Evolutionary conservation across 1,284 basidiomycete genomes (phyloP).

Genomic region (Cryptococcus sp.): DNA sequence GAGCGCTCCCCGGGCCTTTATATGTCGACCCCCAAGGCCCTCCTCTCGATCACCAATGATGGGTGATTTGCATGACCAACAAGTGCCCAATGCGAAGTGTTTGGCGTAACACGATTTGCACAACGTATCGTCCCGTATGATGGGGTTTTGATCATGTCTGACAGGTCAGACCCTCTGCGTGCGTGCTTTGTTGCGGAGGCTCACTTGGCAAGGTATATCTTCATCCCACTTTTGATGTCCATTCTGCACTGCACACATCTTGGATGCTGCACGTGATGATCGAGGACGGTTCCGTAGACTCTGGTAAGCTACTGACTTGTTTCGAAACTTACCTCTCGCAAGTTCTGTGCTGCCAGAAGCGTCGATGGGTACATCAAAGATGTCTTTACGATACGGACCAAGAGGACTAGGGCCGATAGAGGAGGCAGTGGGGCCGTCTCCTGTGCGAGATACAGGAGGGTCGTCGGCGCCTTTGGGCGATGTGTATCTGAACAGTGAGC

Average conservation of each 20-base stretch:
- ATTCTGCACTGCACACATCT: conserved; percentile 9
- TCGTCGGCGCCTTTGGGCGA: not conserved
- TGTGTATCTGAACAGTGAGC: conserved; percentile 7
- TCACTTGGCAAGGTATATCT: conserved; percentile 20
- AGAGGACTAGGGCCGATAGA: not conserved
- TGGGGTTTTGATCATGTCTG: conserved; percentile 2
- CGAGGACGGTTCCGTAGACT: conserved; percentile 21
- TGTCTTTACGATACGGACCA: not conserved
- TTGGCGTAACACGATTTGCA: conserved; percentile 15
- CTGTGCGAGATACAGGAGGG: not conserved
- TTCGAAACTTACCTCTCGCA: conserved; percentile 10
- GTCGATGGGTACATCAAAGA: conserved; percentile 10
- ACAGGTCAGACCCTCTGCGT: not conserved
- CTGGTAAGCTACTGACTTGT: not conserved
- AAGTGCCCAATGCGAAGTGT: conserved; percentile 10
- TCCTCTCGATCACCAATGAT: conserved; percentile 22
- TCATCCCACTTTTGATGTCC: conserved; percentile 18
- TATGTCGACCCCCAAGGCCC: conserved; percentile 19
- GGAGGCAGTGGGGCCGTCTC: too few species aligned
- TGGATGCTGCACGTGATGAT: conserved; percentile 15
- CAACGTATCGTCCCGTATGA: conserved; percentile 7
- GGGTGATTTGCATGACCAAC: conserved; percentile 7
- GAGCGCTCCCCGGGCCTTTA: conserved; percentile 9
- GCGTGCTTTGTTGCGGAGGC: not conserved
- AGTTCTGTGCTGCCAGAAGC: conserved; percentile 7